Evolutionary conservation across 352 stramenopile genomes (phyloP).

Genomic region (Globisporangium cederbergense): DNA sequence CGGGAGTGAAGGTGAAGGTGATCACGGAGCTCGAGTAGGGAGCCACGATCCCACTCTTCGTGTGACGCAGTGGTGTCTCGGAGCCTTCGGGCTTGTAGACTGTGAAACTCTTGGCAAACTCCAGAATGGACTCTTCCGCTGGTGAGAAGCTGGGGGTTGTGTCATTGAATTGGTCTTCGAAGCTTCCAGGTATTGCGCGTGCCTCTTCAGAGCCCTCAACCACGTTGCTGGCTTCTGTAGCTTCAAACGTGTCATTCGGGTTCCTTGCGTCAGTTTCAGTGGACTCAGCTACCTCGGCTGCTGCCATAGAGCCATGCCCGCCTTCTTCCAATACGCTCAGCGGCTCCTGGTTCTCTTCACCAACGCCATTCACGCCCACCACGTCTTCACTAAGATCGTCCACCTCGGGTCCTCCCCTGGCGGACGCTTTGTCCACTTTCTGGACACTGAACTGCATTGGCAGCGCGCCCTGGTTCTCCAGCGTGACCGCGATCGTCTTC

Average conservation of each 20-base stretch:
- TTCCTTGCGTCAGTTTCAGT: background rate
- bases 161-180: background rate
- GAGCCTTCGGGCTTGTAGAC: conserved; percentile 39
- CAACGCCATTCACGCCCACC: background rate
- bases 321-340: background rate
- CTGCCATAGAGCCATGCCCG: background rate
- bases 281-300: too few species aligned
- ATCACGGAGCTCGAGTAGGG: conserved; percentile 47
- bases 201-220: background rate
- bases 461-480: conserved; percentile 77
- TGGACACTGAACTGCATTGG: conserved; percentile 46
- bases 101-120: conserved; percentile 23
- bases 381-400: conserved; percentile 4
- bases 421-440: background rate
- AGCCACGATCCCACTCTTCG: conserved; percentile 33
- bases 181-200: background rate
- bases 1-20: conserved; percentile 59
- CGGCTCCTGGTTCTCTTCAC: background rate
- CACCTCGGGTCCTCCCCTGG: conserved; percentile 6
- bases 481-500: conserved; percentile 37
- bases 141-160: conserved; percentile 11
- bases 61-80: conserved; percentile 40
- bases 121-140: conserved; percentile 35
- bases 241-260: conserved; percentile 5
- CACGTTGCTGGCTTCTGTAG: background rate